Evolutionary conservation across 306 rosid species (phyloP).

Genomic region (Quillaja saponaria): DNA sequence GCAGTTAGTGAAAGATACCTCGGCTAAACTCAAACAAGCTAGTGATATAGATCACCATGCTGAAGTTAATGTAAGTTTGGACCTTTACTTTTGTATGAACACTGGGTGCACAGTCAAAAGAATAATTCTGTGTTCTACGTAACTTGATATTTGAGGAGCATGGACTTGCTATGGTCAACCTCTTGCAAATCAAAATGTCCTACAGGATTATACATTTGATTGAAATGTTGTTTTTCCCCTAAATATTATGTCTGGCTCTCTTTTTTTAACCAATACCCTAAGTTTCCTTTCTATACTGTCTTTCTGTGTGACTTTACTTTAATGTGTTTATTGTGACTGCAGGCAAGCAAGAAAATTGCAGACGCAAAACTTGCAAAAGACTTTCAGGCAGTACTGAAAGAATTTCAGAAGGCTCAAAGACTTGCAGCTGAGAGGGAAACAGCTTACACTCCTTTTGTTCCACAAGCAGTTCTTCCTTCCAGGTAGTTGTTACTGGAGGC

Average conservation of each 20-base stretch:
- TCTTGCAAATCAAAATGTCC: neutral
- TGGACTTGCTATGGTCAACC: slow-evolving; percentile 18
- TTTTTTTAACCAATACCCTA: neutral
- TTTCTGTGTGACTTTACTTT: slow-evolving; percentile 14
- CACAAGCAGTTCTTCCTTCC: slow-evolving; percentile 70
- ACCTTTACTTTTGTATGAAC: neutral
- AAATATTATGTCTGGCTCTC: slow-evolving; percentile 4
- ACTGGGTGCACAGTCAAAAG: slow-evolving; percentile 18
- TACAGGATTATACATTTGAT: neutral
- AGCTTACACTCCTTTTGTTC: slow-evolving; percentile 80
- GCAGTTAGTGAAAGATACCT: slow-evolving; percentile 91
- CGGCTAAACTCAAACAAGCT: slow-evolving; percentile 87
- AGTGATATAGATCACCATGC: slow-evolving; percentile 82
- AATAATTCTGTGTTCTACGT: slow-evolving; percentile 15
- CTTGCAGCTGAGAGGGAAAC: slow-evolving; percentile 99
- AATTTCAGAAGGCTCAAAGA: slow-evolving; percentile 95
- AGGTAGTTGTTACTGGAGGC: slow-evolving; percentile 47
- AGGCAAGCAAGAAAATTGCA: slow-evolving; percentile 90
- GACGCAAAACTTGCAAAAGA: slow-evolving; percentile 98
- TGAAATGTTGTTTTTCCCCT: neutral
- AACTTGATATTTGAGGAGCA: neutral
- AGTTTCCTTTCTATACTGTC: neutral
- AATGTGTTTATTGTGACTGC: slow-evolving; percentile 30
- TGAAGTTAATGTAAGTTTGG: slow-evolving; percentile 65
- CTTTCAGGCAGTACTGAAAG: slow-evolving; percentile 90